Evolutionary conservation across 148 eudicot species (phyloP).

Genomic region (Euryodendron excelsum): DNA sequence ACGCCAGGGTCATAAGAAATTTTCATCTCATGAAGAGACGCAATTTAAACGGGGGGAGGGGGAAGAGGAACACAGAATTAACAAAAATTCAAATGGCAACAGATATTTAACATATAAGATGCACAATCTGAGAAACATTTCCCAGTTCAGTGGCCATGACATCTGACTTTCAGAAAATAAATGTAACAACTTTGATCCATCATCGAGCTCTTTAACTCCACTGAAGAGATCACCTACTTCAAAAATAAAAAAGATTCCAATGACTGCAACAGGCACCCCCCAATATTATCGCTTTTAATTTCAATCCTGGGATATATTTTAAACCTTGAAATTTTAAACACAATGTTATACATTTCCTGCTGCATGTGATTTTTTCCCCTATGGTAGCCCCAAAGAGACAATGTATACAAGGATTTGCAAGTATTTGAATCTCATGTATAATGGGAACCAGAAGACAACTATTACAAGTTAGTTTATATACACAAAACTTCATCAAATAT

Average conservation of each 20-base stretch:
- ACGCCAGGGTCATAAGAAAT: constrained; percentile 9
- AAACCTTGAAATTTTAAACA: not conserved
- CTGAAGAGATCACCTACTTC: not conserved
- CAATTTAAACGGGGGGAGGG: not conserved
- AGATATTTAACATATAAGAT: not conserved
- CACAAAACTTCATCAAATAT: not conserved
- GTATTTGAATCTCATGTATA: not conserved
- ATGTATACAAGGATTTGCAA: not conserved
- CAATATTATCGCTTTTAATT: not conserved
- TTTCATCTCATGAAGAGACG: not conserved
- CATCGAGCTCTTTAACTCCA: not conserved
- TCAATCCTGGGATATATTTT: not conserved
- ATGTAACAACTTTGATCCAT: not conserved
- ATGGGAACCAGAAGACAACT: not conserved
- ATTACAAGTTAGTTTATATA: not conserved
- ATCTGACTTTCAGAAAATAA: not conserved
- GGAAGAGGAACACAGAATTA: not conserved
- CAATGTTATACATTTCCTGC: not conserved
- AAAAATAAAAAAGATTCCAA: not conserved
- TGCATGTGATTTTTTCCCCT: not conserved
- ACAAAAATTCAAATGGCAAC: not conserved
- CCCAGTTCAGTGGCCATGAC: not conserved
- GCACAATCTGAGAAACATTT: not conserved
- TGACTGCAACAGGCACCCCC: not conserved
- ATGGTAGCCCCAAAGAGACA: not conserved